Evolutionary conservation across 2,329 filamentous ascomycete species (phyloP), one percentile per base, ranked within the genome.

Genomic region (Colletotrichum australisinense): DNA sequence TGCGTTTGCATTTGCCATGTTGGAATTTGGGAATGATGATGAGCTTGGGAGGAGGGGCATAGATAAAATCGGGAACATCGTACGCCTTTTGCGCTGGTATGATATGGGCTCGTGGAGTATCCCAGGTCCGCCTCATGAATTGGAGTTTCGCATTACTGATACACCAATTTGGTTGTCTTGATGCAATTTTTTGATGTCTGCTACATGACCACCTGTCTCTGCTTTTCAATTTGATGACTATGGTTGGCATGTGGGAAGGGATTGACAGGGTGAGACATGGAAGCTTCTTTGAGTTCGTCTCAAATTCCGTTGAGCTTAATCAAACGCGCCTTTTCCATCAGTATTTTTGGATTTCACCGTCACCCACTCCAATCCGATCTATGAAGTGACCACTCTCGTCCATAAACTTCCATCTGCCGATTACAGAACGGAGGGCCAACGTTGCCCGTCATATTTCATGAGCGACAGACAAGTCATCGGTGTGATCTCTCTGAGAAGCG

Each of bases 51-150:
- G 42, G 42, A 46, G 24, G 16, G 38, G 53, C 49, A 66, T 72
- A 71, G 56, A 73, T 63, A 72, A 73, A 73, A 73, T 14, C n/a
- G 30, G 35, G 38, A 32, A 35, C 16, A 9, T 30, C 56, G n/a
- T 19, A 28, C 12, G 42, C 56, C 16, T 11, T 49, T 9, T 9
- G 35, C 56, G 64, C 16, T 3, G 57, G 59, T 57, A 58, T 24
- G 49, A 38, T 59, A n/a, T 46, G 30, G 63, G 56, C 38, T 30
- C 14, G 28, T n/a, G 62, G 57, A 26, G 2, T 28, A 28, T 35
- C 16, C 4, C 19, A 35, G 12, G 42, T 49, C 57, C 57, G 62
- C 57, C 49, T 19, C 46, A 67, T 30, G 64, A 68, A 63, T 62
- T 8, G 65, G 26, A 49, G 49, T 53, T 67, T 67, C 55, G 16